A percentile compares a stretch with the other conserved stretches of the same genome.
phyloP scores from a whole-genome alignment of 164 flowering plant genomes.

The Buxus sempervirens region DNA sequence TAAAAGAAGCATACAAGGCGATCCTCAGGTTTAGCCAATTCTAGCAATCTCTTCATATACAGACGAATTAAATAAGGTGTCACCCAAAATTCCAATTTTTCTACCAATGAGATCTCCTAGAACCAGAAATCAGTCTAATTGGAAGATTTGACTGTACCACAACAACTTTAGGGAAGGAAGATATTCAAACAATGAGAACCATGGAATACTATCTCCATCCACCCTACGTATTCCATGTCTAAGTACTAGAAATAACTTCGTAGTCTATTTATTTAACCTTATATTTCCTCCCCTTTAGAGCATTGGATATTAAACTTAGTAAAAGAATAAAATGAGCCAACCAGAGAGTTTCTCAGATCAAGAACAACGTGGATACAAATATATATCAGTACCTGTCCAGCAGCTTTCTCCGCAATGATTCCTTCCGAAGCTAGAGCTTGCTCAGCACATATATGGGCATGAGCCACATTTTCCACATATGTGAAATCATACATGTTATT shows the following conservation, averaged over 20 bases:
- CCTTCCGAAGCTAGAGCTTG: conserved; percentile 75
- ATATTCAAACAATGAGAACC: background rate
- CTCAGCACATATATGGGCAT: conserved; percentile 95
- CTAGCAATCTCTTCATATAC: background rate
- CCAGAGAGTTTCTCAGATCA: background rate
- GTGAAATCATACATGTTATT: conserved; percentile 89
- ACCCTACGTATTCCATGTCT: background rate
- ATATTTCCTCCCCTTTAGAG: background rate
- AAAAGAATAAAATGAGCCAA: conserved; percentile 1
- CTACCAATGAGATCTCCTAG: background rate
- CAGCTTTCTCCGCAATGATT: conserved; percentile 59
- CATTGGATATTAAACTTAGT: background rate
- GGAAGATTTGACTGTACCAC: background rate
- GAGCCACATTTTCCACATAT: conserved; percentile 93
- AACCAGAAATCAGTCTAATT: background rate
- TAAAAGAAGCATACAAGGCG: background rate
- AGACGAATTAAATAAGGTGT: too few relatives aligned
- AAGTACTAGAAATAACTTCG: background rate
- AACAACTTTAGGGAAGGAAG: background rate
- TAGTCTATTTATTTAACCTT: background rate
- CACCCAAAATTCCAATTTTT: background rate
- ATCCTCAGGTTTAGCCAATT: background rate
- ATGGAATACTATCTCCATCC: background rate
- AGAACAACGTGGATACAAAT: background rate
- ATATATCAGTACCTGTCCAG: conserved; percentile 70